Evolutionary conservation across 768 basidiomycete species (phyloP).

Genomic region (Amanita muscaria): DNA sequence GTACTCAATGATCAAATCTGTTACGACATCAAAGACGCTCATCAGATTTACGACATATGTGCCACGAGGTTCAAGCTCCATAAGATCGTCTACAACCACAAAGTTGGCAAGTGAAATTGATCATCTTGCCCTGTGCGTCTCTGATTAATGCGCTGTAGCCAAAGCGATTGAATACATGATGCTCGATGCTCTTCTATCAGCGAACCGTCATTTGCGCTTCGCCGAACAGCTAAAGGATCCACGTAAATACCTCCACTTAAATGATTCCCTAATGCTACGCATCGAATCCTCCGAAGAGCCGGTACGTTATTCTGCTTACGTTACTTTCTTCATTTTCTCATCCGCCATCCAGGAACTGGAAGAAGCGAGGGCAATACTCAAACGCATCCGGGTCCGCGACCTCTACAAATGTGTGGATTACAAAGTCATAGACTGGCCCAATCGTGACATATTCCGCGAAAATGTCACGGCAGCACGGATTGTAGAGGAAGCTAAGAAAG

Average conservation of each 20-base stretch:
- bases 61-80: constrained; percentile 72
- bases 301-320: constrained; percentile 26
- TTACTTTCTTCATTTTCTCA: background rate
- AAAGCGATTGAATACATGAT: constrained; percentile 80
- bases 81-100: constrained; percentile 78
- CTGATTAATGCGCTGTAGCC: constrained; percentile 31
- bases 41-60: constrained; percentile 67
- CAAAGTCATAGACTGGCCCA: constrained; percentile 39
- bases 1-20: constrained; percentile 71
- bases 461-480: constrained; percentile 35
- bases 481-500: constrained; percentile 30
- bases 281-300: constrained; percentile 49
- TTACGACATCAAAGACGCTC: constrained; percentile 76
- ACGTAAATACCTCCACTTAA: constrained; percentile 51
- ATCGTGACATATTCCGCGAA: constrained; percentile 25
- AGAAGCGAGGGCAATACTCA: constrained; percentile 49
- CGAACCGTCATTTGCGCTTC: constrained; percentile 57
- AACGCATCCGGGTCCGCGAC: constrained; percentile 52
- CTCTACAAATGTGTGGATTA: constrained; percentile 66
- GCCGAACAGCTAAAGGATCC: constrained; percentile 49
- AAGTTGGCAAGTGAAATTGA: constrained; percentile 40
- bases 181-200: constrained; percentile 61
- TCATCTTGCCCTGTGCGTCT: background rate
- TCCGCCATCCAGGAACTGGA: constrained; percentile 42
- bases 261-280: constrained; percentile 53